Conservation (phyloP, 192 early-diverging fungal genomes). For the Podila verticillata region DNA sequence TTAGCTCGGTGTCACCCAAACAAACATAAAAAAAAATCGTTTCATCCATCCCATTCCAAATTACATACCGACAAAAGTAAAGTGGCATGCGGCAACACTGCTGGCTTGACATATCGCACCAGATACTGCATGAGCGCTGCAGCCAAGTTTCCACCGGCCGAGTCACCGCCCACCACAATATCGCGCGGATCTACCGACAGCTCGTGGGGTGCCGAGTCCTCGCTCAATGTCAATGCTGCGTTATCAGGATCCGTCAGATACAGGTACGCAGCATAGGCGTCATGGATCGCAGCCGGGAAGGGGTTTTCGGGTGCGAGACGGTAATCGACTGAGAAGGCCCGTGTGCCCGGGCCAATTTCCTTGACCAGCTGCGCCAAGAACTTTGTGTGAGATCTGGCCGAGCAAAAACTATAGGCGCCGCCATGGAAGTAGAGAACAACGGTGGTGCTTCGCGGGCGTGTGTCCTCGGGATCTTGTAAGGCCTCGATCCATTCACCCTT, state of each 20-base stretch:
- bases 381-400: slow-evolving; percentile 24
- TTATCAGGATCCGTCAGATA: slow-evolving; percentile 64
- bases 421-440: slow-evolving; percentile 43
- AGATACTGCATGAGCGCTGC: slow-evolving; percentile 51
- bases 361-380: slow-evolving; percentile 12
- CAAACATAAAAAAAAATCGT: too few relatives aligned
- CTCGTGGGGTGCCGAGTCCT: not conserved
- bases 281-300: slow-evolving; percentile 88
- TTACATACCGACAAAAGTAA: slow-evolving; percentile 28
- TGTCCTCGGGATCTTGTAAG: not conserved
- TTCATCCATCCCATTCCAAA: too few relatives aligned
- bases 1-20: too few relatives aligned
- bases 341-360: slow-evolving; percentile 31
- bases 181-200: slow-evolving; percentile 59
- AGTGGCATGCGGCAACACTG: slow-evolving; percentile 28
- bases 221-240: slow-evolving; percentile 48
- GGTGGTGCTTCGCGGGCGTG: slow-evolving; percentile 10
- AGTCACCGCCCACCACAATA: slow-evolving; percentile 74
- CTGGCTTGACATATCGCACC: slow-evolving; percentile 30
- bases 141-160: slow-evolving; percentile 74
- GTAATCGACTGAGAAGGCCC: slow-evolving; percentile 70
- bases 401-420: slow-evolving; percentile 18
- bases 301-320: slow-evolving; percentile 82
- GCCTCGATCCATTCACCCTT: slow-evolving; percentile 47
- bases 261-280: slow-evolving; percentile 80